These are phyloP conservation scores for Allium cepa DNA, from an alignment of 106 monocot genomes.

Conservation along the genomic window DNA sequence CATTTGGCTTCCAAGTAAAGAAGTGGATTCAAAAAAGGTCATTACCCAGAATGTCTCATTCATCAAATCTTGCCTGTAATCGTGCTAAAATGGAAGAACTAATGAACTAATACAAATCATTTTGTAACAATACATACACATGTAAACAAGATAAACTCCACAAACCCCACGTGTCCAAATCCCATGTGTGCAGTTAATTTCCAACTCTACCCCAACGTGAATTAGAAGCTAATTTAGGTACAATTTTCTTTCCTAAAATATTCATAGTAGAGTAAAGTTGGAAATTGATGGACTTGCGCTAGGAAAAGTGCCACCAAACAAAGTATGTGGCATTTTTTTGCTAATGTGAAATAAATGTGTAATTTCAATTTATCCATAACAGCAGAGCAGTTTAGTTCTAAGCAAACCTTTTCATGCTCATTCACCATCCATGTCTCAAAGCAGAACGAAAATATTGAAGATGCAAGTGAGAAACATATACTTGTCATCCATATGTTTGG, in stretches of 20 bases:
- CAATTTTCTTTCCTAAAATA: neutral
- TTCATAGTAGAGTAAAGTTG: neutral
- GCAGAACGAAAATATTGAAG: slow-evolving; percentile 67
- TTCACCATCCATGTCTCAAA: slow-evolving; percentile 88
- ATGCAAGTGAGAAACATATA: slow-evolving; percentile 53
- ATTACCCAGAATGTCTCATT: slow-evolving; percentile 88
- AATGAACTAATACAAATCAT: neutral
- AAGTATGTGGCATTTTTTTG: too few relatives aligned
- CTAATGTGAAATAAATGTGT: too few relatives aligned
- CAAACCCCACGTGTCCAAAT: too few relatives aligned
- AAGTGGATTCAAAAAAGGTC: slow-evolving; percentile 73
- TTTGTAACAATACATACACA: neutral
- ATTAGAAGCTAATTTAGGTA: too few relatives aligned
- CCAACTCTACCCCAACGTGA: too few relatives aligned
- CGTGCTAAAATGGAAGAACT: slow-evolving; percentile 68
- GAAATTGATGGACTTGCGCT: neutral
- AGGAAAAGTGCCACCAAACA: neutral
- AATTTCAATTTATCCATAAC: too few relatives aligned
- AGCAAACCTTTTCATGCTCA: slow-evolving; percentile 89
- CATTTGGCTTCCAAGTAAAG: slow-evolving; percentile 78
- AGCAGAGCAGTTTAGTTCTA: slow-evolving; percentile 1
- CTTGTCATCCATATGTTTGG: slow-evolving; percentile 49
- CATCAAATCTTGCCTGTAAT: slow-evolving; percentile 60
- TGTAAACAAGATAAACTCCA: too few relatives aligned
- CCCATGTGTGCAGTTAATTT: too few relatives aligned